Evolutionary conservation across 306 rosid genomes (phyloP), one percentile per base, ranked within the genome.

Genomic region (Glycyrrhiza uralensis): DNA sequence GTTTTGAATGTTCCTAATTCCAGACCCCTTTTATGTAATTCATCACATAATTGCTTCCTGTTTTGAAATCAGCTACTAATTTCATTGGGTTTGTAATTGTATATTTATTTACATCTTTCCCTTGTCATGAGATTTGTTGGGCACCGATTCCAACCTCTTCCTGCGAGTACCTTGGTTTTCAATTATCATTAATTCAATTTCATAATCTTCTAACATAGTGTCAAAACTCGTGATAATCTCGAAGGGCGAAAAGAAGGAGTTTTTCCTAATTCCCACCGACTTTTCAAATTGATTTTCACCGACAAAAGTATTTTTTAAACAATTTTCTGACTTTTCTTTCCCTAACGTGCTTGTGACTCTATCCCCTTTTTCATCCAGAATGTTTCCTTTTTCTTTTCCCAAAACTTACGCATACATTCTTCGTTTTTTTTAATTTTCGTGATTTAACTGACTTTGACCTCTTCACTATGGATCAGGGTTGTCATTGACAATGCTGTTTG

Each of bases 401-500:
- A 13, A 3, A 20, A 33, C 14, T 18, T 10, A 19, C 10, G 28
- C 9, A 4, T n/a, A 29, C 24, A 18, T 69, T 15, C 9, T 55
- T 66, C 38, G 6, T 6, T 6, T 15, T 45, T 8, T 45, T 24
- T 0, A 24, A 2, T 19, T 13, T 33, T 36, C 41, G 30, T 33
- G 3, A 52, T 24, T 64, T 50, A 35, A 78, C 86, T 86, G 75
- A 85, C 78, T 78, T 76, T 85, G 84, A 82, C 62, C 51, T 46
- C 47, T 61, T 75, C 23, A 2, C 33, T 71, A 2, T 1, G 61
- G 41, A 54, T 54, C 85, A 94, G 98, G 81, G 98, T 94, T 32
- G 98, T 91, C 45, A 89, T 94, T 70, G 99, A 94, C 83, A 91
- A 94, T 87, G 89, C 91, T 80, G 96, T 81, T 42, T 94, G 96